A percentile compares a stretch with the other conserved stretches of the same genome.
Evolutionary conservation across 2,329 filamentous ascomycete genomes (phyloP).

Genomic region (Colletotrichum sp.): DNA sequence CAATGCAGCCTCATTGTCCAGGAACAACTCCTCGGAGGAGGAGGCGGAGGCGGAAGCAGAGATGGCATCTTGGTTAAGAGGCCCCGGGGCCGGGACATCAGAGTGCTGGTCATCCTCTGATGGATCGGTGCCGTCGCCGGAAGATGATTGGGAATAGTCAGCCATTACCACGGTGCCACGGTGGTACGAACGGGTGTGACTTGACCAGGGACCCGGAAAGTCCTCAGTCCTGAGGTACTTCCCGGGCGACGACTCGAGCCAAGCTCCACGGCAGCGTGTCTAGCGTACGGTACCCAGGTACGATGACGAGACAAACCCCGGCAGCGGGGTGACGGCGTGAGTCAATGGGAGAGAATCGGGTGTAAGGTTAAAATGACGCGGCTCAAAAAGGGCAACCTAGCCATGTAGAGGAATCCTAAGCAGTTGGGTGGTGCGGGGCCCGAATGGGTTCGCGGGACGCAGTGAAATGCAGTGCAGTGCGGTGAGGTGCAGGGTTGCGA

Average conservation of each 20-base stretch:
- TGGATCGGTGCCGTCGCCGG: not conserved
- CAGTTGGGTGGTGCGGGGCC: not conserved
- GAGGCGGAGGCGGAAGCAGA: not conserved
- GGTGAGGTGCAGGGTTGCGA: not conserved
- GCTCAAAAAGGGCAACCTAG: not conserved
- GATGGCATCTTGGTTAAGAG: constrained; percentile 6
- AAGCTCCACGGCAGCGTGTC: not conserved
- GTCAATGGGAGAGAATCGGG: not conserved
- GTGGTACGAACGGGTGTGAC: not conserved
- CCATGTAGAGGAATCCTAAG: not conserved
- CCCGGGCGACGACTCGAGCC: not conserved
- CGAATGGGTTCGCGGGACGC: not conserved
- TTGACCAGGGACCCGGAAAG: not conserved
- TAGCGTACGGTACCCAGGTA: not conserved
- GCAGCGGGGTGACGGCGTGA: constrained; percentile 5
- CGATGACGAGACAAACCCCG: not conserved
- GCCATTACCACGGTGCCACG: not conserved
- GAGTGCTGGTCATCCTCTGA: not conserved
- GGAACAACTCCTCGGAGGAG: constrained; percentile 2
- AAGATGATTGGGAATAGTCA: not conserved
- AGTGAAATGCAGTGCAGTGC: not conserved
- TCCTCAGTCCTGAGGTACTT: not conserved
- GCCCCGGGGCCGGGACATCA: not conserved
- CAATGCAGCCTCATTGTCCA: constrained; percentile 9
- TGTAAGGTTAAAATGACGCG: constrained; percentile 11